Evolutionary conservation across 805 yeast genomes (phyloP).

Genomic region (Kregervanrija fluxuum): DNA sequence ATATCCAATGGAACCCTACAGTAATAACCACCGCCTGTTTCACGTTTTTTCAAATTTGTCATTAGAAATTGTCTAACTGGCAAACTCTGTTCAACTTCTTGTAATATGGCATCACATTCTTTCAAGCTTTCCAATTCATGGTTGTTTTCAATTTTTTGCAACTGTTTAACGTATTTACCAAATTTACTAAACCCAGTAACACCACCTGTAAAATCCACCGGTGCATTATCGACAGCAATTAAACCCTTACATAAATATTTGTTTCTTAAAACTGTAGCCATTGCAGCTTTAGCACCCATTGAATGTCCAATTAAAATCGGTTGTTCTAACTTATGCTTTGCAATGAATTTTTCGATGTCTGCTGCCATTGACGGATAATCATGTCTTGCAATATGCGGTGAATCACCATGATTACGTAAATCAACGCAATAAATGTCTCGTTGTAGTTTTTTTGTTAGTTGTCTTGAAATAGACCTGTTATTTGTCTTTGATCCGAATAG

Average conservation of each 20-base stretch:
- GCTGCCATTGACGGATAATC: constrained; percentile 78
- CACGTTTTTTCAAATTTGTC: constrained; percentile 49
- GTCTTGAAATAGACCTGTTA: constrained; percentile 71
- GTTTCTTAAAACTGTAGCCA: constrained; percentile 71
- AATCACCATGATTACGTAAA: constrained; percentile 86
- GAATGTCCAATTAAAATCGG: constrained; percentile 75
- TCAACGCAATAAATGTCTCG: constrained; percentile 67
- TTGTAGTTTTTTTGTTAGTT: constrained; percentile 37
- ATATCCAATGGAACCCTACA: constrained; percentile 66
- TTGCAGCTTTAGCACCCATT: constrained; percentile 92
- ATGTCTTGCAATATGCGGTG: constrained; percentile 67
- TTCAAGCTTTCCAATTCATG: constrained; percentile 40
- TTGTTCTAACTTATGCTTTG: constrained; percentile 33
- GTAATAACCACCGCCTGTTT: constrained; percentile 29
- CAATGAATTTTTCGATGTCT: constrained; percentile 73
- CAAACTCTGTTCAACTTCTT: constrained; percentile 51
- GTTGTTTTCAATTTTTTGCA: constrained; percentile 49
- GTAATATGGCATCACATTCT: constrained; percentile 62
- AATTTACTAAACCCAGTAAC: constrained; percentile 40
- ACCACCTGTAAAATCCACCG: constrained; percentile 53
- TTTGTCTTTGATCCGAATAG: constrained; percentile 80
- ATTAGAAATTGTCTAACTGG: constrained; percentile 70
- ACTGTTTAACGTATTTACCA: constrained; percentile 55
- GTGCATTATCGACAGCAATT: constrained; percentile 86
- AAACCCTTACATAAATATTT: constrained; percentile 57